phyloP scores from a whole-genome alignment of 768 basidiomycete species.

The Postia placenta region DNA sequence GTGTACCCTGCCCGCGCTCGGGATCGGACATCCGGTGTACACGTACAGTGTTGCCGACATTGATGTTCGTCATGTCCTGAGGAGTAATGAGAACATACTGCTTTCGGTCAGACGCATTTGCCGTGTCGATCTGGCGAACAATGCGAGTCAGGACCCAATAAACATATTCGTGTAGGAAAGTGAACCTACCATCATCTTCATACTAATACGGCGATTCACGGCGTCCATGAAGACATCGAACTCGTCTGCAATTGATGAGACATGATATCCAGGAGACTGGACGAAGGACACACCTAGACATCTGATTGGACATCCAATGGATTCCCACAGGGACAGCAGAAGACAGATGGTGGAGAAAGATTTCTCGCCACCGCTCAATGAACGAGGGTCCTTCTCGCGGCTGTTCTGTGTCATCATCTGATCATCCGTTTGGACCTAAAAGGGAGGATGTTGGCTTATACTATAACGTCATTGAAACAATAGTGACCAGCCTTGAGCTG shows the following conservation, averaged over 20 bases:
- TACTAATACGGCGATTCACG: constrained; percentile 84
- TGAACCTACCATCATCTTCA: constrained; percentile 83
- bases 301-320: constrained; percentile 88
- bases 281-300: constrained; percentile 61
- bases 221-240: constrained; percentile 99
- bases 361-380: constrained; percentile 91
- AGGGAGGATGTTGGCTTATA: background rate
- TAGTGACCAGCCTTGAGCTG: constrained; percentile 47
- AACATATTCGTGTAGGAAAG: background rate
- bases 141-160: background rate
- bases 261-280: constrained; percentile 1
- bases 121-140: constrained; percentile 72
- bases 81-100: constrained; percentile 96
- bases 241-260: constrained; percentile 53
- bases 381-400: constrained; percentile 78
- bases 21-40: constrained; percentile 78
- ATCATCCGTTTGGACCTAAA: constrained; percentile 79
- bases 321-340: constrained; percentile 92
- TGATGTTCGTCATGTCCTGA: constrained; percentile 80
- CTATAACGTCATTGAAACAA: background rate
- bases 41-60: constrained; percentile 60
- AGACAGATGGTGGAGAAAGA: constrained; percentile 95
- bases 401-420: constrained; percentile 50
- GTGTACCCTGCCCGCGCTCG: constrained; percentile 54
- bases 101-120: constrained; percentile 79